Evolutionary conservation across 148 eudicot genomes (phyloP).

Genomic region (Rhododendron simsii): DNA sequence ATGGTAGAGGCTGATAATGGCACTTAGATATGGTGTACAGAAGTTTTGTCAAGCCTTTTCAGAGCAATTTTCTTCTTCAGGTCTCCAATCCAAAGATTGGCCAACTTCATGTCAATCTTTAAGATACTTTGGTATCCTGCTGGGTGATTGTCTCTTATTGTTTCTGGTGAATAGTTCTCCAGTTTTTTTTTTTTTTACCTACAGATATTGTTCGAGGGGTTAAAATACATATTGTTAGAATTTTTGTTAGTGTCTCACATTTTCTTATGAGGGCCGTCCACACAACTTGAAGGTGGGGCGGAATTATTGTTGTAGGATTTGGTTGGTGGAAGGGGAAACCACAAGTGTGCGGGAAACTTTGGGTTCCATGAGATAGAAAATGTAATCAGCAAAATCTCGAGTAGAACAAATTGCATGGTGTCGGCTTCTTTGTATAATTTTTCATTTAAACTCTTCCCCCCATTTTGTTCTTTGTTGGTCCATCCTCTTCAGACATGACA

Average conservation of each 20-base stretch:
- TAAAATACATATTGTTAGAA: background rate
- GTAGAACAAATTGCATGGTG: background rate
- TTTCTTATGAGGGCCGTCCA: background rate
- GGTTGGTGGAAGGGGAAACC: slow-evolving; percentile 7
- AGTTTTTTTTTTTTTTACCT: background rate
- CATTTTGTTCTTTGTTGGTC: background rate
- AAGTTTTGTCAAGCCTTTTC: slow-evolving; percentile 7
- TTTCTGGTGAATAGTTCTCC: background rate
- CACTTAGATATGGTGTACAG: slow-evolving; percentile 6
- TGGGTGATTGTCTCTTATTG: background rate
- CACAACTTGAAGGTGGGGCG: background rate
- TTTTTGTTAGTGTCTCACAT: background rate
- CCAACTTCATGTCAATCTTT: background rate
- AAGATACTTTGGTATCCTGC: background rate
- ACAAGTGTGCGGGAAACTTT: background rate
- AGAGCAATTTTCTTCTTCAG: background rate
- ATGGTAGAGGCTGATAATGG: slow-evolving; percentile 4
- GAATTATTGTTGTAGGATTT: slow-evolving; percentile 5
- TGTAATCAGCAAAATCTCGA: background rate
- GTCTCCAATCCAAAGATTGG: slow-evolving; percentile 1
- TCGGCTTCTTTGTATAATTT: background rate
- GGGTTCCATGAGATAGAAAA: slow-evolving; percentile 8
- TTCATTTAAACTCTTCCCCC: background rate
- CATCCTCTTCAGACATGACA: background rate
- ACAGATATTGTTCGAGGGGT: background rate